Percentiles rank a stretch among this genome's conserved stretches.
Evolutionary conservation across 2,329 filamentous ascomycete species (phyloP).

Genomic region (Polychaeton citri): DNA sequence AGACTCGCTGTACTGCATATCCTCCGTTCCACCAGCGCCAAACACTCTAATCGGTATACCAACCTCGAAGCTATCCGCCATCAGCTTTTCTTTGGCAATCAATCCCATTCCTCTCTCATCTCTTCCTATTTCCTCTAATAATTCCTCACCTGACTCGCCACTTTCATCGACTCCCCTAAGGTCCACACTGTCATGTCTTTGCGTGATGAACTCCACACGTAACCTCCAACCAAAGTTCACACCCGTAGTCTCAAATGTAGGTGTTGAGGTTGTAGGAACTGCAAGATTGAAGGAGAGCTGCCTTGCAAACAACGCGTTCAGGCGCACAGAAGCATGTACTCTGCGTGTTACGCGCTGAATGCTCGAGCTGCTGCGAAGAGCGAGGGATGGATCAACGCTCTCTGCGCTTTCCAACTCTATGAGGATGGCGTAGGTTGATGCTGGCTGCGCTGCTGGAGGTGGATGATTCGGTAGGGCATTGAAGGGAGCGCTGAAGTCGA

Average conservation of each 20-base stretch:
- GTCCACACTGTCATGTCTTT: constrained; percentile 7
- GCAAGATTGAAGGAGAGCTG: constrained; percentile 69
- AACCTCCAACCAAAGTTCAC: constrained; percentile 81
- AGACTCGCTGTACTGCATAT: constrained; percentile 2
- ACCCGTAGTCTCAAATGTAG: constrained; percentile 83
- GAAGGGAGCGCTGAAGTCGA: constrained; percentile 55
- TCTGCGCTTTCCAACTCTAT: constrained; percentile 78
- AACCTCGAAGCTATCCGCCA: constrained; percentile 24
- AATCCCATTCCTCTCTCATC: constrained; percentile 22
- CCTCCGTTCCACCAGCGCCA: constrained; percentile 16
- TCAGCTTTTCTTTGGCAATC: constrained; percentile 21
- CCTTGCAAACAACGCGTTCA: constrained; percentile 70
- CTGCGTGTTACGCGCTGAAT: constrained; percentile 78
- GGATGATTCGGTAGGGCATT: background rate
- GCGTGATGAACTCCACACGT: constrained; percentile 79
- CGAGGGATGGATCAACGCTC: constrained; percentile 64
- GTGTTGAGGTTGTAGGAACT: constrained; percentile 71
- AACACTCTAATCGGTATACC: constrained; percentile 23
- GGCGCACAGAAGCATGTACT: constrained; percentile 62
- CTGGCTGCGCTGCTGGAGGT: constrained; percentile 36
- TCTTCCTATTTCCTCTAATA: constrained; percentile 21
- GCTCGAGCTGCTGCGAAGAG: constrained; percentile 71
- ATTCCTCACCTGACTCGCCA: constrained; percentile 26
- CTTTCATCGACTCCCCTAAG: constrained; percentile 39
- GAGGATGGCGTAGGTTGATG: constrained; percentile 64